A percentile compares a stretch with the other conserved stretches of the same genome.
phyloP scores from a whole-genome alignment of 148 eudicot genomes.

The Rhododendron kiyosumense region DNA sequence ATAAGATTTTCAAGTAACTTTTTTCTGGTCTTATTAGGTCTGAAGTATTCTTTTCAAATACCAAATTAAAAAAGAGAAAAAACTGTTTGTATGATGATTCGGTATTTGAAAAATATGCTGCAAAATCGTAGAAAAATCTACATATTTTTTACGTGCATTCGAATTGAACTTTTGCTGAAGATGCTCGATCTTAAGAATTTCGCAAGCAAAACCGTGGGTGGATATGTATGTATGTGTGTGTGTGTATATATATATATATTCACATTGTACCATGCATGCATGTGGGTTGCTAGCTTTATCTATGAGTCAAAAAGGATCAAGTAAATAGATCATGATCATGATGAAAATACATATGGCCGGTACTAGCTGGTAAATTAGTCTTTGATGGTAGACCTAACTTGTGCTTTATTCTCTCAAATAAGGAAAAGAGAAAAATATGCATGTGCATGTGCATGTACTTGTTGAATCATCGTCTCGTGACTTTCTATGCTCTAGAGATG shows the following conservation, averaged over 20 bases:
- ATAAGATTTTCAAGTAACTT: too few species aligned
- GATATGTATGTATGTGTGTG: too few species aligned
- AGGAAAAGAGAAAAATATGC: background rate
- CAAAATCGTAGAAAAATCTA: too few species aligned
- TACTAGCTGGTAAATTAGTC: background rate
- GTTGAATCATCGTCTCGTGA: background rate
- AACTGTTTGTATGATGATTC: too few species aligned
- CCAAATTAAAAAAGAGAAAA: background rate
- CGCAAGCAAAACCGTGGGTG: background rate
- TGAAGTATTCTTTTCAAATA: background rate
- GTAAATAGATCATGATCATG: background rate
- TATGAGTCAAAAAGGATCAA: background rate
- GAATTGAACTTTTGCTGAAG: background rate
- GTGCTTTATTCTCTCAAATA: background rate
- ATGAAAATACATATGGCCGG: too few species aligned
- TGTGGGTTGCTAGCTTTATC: constrained; percentile 1
- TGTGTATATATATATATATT: too few species aligned
- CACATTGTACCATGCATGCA: background rate
- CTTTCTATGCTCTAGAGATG: constrained; percentile 7
- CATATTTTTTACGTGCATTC: too few species aligned
- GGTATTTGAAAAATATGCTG: too few species aligned
- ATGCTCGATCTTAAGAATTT: too few species aligned
- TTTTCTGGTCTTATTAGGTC: too few species aligned
- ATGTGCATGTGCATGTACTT: background rate
- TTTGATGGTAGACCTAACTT: constrained; percentile 3